phyloP scores from a whole-genome alignment of 345 rosid genomes.

The Ceriops zippeliana region DNA sequence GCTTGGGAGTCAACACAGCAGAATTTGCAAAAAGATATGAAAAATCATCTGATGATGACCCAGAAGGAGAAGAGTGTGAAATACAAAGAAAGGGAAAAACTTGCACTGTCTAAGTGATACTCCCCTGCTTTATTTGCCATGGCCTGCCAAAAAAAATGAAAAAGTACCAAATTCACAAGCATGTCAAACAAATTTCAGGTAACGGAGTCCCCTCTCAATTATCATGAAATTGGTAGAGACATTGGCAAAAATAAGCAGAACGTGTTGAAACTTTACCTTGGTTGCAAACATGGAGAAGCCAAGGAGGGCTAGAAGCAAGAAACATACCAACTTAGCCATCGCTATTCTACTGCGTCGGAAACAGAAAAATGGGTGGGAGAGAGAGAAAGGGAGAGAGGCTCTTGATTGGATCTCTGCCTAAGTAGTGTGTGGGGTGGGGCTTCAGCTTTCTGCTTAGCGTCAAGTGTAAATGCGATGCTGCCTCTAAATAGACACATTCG shows the following conservation, averaged over 20 bases:
- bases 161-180: too few relatives aligned
- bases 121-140: constrained; percentile 33
- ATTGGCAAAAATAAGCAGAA: not conserved
- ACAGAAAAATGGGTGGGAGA: not conserved
- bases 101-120: constrained; percentile 39
- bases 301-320: constrained; percentile 53
- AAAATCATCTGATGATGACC: not conserved
- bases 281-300: constrained; percentile 61
- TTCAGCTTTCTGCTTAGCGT: not conserved
- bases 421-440: not conserved
- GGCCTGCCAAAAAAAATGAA: constrained; percentile 16
- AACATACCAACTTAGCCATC: constrained; percentile 51
- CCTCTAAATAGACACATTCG: not conserved
- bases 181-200: too few relatives aligned
- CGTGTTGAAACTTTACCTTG: constrained; percentile 29
- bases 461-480: not conserved
- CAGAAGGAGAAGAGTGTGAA: not conserved
- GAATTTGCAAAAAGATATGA: not conserved
- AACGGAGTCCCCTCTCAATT: too few relatives aligned
- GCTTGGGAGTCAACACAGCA: not conserved
- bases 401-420: not conserved
- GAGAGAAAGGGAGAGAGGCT: constrained; percentile 15
- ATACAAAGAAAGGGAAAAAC: constrained; percentile 7
- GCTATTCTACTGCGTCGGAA: not conserved
- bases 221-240: not conserved